These are phyloP conservation scores for Botrytis medusae DNA, from an alignment of 2,329 filamentous ascomycete genomes.

Conservation along the genomic window DNA sequence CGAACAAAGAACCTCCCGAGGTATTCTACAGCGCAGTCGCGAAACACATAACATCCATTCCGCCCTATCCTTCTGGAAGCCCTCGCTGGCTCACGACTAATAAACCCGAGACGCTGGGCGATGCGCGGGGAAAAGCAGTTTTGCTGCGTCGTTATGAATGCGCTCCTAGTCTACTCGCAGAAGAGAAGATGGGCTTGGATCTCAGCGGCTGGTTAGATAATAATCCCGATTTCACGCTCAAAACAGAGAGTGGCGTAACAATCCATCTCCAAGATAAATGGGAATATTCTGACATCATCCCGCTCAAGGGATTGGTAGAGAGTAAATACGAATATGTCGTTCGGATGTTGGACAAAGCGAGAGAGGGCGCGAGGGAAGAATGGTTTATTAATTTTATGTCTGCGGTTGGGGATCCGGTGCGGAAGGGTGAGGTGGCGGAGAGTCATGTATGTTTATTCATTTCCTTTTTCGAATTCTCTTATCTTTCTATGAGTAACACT, in stretches of 20 bases:
- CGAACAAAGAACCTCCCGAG: conserved; percentile 57
- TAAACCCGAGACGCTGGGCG: conserved; percentile 59
- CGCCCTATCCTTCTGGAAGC: conserved; percentile 39
- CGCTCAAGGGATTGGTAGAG: conserved; percentile 43
- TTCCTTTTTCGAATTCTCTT: accelerated
- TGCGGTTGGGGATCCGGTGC: conserved; percentile 42
- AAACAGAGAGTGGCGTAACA: conserved; percentile 41
- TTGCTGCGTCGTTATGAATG: conserved; percentile 64
- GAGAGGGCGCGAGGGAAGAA: conserved; percentile 24
- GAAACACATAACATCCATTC: conserved; percentile 52
- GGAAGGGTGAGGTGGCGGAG: conserved; percentile 44
- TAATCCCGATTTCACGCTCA: conserved; percentile 55
- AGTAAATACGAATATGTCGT: conserved; percentile 44
- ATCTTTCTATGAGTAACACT: neutral
- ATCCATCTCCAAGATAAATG: conserved; percentile 51
- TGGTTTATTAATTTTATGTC: conserved; percentile 49
- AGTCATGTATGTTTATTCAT: conserved; percentile 38
- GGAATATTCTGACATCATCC: conserved; percentile 43
- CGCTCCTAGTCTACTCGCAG: conserved; percentile 41
- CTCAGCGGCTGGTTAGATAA: conserved; percentile 62
- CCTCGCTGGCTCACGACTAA: conserved; percentile 61
- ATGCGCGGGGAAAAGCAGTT: conserved; percentile 65
- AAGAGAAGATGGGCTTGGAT: conserved; percentile 42
- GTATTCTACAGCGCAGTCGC: conserved; percentile 47
- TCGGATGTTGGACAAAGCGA: conserved; percentile 42